Conservation (phyloP, 2,329 filamentous ascomycete species). For the Trichoderma sp. region DNA sequence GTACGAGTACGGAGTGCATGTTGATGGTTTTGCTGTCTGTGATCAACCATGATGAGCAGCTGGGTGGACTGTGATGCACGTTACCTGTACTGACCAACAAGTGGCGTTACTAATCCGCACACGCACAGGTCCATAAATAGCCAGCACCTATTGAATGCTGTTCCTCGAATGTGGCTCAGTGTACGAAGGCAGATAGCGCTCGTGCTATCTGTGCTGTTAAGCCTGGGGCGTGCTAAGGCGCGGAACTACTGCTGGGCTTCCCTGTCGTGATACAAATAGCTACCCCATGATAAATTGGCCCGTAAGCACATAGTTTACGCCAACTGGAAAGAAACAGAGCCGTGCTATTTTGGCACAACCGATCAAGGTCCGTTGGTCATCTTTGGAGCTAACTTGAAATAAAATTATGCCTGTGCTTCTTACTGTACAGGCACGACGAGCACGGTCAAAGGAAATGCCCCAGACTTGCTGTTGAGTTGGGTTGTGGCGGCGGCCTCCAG, state of each 20-base stretch:
- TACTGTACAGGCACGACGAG: background rate
- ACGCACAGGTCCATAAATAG: conserved; percentile 7
- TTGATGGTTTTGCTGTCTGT: background rate
- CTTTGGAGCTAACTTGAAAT: background rate
- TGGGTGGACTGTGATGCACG: background rate
- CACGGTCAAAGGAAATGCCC: background rate
- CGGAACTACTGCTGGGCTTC: background rate
- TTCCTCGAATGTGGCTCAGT: background rate
- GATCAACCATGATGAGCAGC: background rate
- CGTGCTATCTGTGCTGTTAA: background rate
- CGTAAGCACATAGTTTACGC: background rate
- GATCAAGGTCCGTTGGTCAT: background rate
- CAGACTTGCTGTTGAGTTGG: background rate
- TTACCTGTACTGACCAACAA: background rate
- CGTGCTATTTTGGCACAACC: conserved; percentile 9
- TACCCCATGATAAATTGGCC: background rate
- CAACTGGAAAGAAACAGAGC: background rate
- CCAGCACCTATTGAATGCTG: background rate
- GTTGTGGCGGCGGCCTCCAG: background rate
- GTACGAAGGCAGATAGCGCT: background rate
- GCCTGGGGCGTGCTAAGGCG: background rate
- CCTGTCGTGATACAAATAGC: background rate
- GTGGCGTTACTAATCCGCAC: background rate
- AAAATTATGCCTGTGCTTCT: background rate
- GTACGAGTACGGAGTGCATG: background rate